phyloP scores from a whole-genome alignment of 257 asterid species.

The Solanum clarkiae region DNA sequence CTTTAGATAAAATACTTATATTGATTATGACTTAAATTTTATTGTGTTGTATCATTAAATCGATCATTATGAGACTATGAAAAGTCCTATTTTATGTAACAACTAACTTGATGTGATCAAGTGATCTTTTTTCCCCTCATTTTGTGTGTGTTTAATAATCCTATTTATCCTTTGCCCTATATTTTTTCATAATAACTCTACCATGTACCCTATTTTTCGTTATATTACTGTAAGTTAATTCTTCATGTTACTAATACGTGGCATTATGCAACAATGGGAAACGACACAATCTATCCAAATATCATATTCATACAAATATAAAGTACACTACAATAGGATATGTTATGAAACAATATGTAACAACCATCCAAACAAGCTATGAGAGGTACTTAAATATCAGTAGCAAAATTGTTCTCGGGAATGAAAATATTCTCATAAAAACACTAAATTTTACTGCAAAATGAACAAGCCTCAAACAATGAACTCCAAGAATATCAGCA shows the following conservation, averaged over 20 bases:
- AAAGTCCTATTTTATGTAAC: background rate
- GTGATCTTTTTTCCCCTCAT: background rate
- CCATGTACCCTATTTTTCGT: background rate
- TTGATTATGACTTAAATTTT: background rate
- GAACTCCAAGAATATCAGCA: background rate
- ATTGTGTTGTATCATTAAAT: background rate
- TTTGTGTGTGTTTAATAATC: background rate
- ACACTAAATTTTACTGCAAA: background rate
- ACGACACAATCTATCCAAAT: no score
- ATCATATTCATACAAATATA: background rate
- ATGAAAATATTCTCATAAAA: background rate
- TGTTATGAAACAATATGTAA: background rate
- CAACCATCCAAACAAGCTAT: background rate
- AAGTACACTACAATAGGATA: background rate
- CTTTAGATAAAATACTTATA: no score
- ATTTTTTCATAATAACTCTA: background rate
- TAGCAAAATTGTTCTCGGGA: background rate
- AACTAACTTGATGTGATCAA: background rate
- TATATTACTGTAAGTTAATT: background rate
- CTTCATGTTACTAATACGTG: background rate
- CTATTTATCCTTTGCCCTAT: background rate
- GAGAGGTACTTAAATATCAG: background rate
- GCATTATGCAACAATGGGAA: background rate
- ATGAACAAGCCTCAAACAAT: background rate
- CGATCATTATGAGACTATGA: background rate